Percentiles rank a stretch among this genome's conserved stretches.
phyloP scores from a whole-genome alignment of 306 rosid genomes.

The Hippophae rhamnoides region DNA sequence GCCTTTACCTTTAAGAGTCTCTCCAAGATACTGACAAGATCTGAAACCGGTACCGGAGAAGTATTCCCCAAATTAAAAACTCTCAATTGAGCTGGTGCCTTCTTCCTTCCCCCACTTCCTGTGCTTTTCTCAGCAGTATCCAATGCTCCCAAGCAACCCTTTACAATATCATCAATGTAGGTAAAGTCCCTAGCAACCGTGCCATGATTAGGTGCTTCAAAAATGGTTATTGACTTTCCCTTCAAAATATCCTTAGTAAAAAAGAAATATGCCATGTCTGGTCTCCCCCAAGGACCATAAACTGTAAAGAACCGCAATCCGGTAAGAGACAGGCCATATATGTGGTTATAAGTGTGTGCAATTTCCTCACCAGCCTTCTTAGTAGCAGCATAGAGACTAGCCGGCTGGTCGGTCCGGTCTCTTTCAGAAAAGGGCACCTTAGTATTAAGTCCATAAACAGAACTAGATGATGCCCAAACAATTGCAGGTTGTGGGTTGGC shows the following conservation, averaged over 20 bases:
- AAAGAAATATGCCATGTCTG: constrained; percentile 92
- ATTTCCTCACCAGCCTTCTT: constrained; percentile 94
- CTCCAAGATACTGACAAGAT: constrained; percentile 50
- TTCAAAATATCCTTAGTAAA: no score
- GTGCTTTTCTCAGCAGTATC: constrained; percentile 78
- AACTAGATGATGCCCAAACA: constrained; percentile 95
- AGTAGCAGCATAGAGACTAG: constrained; percentile 90
- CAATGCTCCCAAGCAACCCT: constrained; percentile 61
- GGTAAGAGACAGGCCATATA: constrained; percentile 73
- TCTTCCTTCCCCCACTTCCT: constrained; percentile 75
- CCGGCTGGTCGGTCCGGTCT: constrained; percentile 88
- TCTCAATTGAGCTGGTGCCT: constrained; percentile 70
- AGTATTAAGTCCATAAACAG: constrained; percentile 88
- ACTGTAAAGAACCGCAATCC: constrained; percentile 85
- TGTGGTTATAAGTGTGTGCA: constrained; percentile 81
- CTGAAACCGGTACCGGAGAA: constrained; percentile 81
- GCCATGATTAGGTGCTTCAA: no score
- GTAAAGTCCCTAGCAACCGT: no score
- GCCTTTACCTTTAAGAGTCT: constrained; percentile 42
- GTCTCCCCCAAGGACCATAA: constrained; percentile 84
- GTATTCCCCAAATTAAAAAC: constrained; percentile 79
- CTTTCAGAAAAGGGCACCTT: constrained; percentile 89
- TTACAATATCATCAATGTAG: constrained; percentile 25
- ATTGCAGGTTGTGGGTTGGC: constrained; percentile 90
- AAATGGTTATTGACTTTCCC: no score